A percentile compares a stretch with the other conserved stretches of the same genome.
Evolutionary conservation across 306 rosid genomes (phyloP).

Genomic region (Vigna hirtella): DNA sequence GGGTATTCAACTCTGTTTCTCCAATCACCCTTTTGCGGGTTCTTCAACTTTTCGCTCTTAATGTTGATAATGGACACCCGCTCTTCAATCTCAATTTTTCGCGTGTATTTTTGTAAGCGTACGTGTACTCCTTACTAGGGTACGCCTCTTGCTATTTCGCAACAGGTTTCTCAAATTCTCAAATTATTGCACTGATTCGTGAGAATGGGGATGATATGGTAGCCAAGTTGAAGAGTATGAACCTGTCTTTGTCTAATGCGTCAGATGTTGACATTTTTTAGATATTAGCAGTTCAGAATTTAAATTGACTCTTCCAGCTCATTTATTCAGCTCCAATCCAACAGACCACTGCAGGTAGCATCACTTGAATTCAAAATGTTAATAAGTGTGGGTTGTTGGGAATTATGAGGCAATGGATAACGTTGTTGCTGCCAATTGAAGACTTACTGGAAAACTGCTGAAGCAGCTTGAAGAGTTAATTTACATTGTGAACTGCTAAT

Average conservation of each 20-base stretch:
- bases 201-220: slow-evolving; percentile 57
- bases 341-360: no score
- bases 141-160: slow-evolving; percentile 32
- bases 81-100: slow-evolving; percentile 14
- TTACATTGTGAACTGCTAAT: no score
- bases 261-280: slow-evolving; percentile 49
- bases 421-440: background rate
- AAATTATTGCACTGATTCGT: slow-evolving; percentile 54
- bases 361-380: slow-evolving; percentile 1
- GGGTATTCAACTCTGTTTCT: slow-evolving; percentile 37
- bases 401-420: slow-evolving; percentile 63
- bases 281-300: slow-evolving; percentile 19
- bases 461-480: no score
- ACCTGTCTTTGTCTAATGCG: slow-evolving; percentile 51
- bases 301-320: no score
- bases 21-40: slow-evolving; percentile 27
- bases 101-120: slow-evolving; percentile 44
- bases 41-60: slow-evolving; percentile 21
- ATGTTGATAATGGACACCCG: background rate
- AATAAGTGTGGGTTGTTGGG: slow-evolving; percentile 71
- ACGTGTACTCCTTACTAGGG: slow-evolving; percentile 38
- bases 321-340: no score
- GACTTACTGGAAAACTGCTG: no score
- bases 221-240: slow-evolving; percentile 51
- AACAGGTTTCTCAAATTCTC: slow-evolving; percentile 58